These are phyloP conservation scores for Trapa incisa DNA, from an alignment of 345 rosid species.

Conservation along the genomic window DNA sequence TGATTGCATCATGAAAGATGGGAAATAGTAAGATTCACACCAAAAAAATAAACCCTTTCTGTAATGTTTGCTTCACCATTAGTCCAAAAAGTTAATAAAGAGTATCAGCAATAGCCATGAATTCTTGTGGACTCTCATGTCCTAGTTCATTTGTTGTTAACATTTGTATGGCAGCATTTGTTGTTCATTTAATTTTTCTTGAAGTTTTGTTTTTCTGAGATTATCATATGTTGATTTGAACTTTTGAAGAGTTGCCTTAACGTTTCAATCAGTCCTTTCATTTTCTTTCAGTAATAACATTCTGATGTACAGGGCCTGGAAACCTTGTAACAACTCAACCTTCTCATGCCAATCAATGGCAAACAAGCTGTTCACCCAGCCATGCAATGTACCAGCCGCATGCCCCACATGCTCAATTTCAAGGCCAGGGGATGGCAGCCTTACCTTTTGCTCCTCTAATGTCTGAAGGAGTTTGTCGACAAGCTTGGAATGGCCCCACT, in stretches of 20 bases:
- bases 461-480: slow-evolving; percentile 26
- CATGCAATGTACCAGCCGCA: slow-evolving; percentile 29
- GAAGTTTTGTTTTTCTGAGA: background rate
- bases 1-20: too few relatives aligned
- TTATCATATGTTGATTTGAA: too few relatives aligned
- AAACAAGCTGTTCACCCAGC: slow-evolving; percentile 15
- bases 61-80: too few relatives aligned
- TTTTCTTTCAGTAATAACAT: background rate
- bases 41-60: background rate
- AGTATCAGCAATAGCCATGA: background rate
- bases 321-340: slow-evolving; percentile 18
- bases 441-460: slow-evolving; percentile 22
- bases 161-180: background rate
- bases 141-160: background rate
- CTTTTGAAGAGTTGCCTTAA: background rate
- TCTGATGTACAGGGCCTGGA: slow-evolving; percentile 27
- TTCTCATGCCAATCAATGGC: slow-evolving; percentile 29
- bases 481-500: slow-evolving; percentile 11
- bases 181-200: background rate
- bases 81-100: too few relatives aligned
- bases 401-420: slow-evolving; percentile 13
- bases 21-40: background rate
- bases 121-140: background rate
- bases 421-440: slow-evolving; percentile 12
- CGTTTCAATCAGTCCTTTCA: background rate